Base-by-base conservation (phyloP, 2,329 filamentous ascomycete species). In the Hymenoscyphus repandus region DNA sequence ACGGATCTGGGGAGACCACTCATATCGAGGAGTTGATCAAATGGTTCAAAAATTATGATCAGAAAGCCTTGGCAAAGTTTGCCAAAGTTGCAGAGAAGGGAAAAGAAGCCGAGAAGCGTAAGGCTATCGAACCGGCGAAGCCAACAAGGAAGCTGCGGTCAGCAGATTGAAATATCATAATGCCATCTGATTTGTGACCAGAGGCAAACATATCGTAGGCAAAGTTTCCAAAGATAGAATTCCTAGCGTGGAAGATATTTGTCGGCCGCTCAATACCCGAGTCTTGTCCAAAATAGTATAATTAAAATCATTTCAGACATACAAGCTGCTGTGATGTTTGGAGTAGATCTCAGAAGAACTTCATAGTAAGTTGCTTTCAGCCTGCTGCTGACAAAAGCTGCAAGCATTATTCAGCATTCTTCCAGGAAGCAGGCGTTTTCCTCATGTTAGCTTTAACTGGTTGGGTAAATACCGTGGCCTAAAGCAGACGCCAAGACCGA, bases 11-110 rank as follows among this genome's bases (percentile, higher is more conserved):
- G 27, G 81, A 83, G 66, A 69, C 68, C 45, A 68, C 67, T 27
- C 76, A 80, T 57, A 73, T 78, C 48, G 63, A 62, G 41, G 68
- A 71, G 47, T 64, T 85, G 56, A 71, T 70, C 56, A 80, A 76
- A 73, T 68, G 65, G 65, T 67, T 61, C 53, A 39, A 44, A n/a
- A 45, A 18, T 10, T 64, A 83, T 45, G 78, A 79, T 55, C 69
- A 66, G 3, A 70, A 66, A 55, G 67, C 74, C 1, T 67, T 67
- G 61, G 69, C 61, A 3, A 79, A 74, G 66, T 63, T 83, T 51
- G 71, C 73, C 39, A 73, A 68, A 62, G 78, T 7, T 27, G 22
- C 22, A 4, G 22, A 27, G 7, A 27, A 27, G 22, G 22, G 22
- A 7, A 27, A 27, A 27, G 22, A 27, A 27, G 22, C 7, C 22